Evolutionary conservation across 768 basidiomycete genomes (phyloP).

Genomic region (Ramaria sp.): DNA sequence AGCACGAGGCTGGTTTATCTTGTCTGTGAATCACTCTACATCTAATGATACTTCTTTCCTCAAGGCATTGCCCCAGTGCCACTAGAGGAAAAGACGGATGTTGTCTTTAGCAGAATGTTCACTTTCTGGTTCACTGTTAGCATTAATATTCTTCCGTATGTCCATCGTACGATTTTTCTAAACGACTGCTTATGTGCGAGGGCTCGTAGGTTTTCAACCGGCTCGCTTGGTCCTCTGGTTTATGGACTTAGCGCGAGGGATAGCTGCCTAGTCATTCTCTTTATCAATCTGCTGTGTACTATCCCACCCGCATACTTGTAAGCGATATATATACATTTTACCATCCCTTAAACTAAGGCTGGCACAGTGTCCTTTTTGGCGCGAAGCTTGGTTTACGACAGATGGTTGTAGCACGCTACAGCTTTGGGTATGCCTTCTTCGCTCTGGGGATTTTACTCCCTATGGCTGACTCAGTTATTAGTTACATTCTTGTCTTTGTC

Average conservation of each 20-base stretch:
- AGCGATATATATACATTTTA: slow-evolving; percentile 17
- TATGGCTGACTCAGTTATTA: slow-evolving; percentile 15
- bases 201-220: slow-evolving; percentile 63
- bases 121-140: slow-evolving; percentile 4
- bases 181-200: background rate
- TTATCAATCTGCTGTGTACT: slow-evolving; percentile 55
- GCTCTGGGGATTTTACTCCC: background rate
- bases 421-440: slow-evolving; percentile 37
- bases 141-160: slow-evolving; percentile 1
- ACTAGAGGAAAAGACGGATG: background rate
- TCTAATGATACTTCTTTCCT: background rate
- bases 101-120: slow-evolving; percentile 7
- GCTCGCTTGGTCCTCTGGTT: slow-evolving; percentile 52
- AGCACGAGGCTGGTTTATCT: background rate
- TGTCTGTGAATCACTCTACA: background rate
- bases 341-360: background rate
- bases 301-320: slow-evolving; percentile 51
- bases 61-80: slow-evolving; percentile 6
- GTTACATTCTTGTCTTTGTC: slow-evolving; percentile 44
- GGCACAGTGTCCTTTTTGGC: slow-evolving; percentile 50
- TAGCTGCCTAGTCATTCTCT: slow-evolving; percentile 52
- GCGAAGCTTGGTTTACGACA: slow-evolving; percentile 72
- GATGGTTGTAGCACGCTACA: slow-evolving; percentile 65
- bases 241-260: slow-evolving; percentile 53
- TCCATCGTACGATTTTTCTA: background rate